phyloP scores from a whole-genome alignment of 306 rosid species.

The Heteromeles arbutifolia region DNA sequence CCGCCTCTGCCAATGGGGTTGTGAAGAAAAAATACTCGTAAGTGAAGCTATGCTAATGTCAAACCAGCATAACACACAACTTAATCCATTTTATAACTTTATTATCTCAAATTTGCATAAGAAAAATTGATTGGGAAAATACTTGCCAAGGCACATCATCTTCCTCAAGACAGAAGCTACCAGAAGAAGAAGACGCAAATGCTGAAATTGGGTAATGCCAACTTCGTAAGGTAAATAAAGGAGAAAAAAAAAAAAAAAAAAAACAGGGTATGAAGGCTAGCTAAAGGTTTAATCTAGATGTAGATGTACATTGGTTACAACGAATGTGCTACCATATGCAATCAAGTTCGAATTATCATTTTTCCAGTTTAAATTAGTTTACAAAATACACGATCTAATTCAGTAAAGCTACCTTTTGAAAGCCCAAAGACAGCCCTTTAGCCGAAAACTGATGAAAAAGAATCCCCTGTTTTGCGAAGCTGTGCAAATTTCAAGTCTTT shows the following conservation, averaged over 20 bases:
- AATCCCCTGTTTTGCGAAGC: not conserved
- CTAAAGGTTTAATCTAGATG: too few relatives aligned
- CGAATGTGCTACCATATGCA: too few relatives aligned
- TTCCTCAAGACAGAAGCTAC: not conserved
- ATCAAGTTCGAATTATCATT: too few relatives aligned
- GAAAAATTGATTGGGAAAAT: not conserved
- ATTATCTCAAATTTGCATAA: not conserved
- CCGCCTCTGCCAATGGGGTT: too few relatives aligned
- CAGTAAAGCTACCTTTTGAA: too few relatives aligned
- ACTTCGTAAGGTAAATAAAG: not conserved
- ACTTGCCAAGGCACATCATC: not conserved
- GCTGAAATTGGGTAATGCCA: not conserved
- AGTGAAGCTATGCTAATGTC: not conserved
- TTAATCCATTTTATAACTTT: not conserved
- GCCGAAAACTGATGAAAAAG: too few relatives aligned
- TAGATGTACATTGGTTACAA: too few relatives aligned
- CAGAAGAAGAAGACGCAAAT: not conserved
- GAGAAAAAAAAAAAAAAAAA: too few relatives aligned
- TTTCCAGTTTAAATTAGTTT: too few relatives aligned
- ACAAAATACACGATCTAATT: too few relatives aligned
- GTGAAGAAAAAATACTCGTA: not conserved
- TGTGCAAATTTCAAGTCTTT: slow-evolving; percentile 43
- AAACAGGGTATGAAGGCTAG: too few relatives aligned
- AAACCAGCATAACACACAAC: not conserved
- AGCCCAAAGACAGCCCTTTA: not conserved